Base-by-base conservation (phyloP, 495 filamentous ascomycete species). In the Lentithecium fluviatile region DNA sequence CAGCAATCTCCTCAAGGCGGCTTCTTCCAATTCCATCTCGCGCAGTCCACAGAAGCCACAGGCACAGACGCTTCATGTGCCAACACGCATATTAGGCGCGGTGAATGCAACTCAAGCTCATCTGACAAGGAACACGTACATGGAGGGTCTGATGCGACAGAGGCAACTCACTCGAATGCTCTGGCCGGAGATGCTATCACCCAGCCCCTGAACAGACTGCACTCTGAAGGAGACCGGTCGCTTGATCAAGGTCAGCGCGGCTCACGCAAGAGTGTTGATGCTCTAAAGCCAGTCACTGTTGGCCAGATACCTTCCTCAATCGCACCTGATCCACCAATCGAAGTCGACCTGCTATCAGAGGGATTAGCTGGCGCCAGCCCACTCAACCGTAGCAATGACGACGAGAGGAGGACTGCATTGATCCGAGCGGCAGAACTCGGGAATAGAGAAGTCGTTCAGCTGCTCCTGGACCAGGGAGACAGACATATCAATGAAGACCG, bases 131-230 rank as follows among this genome's bases (percentile, higher is more conserved):
- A 43, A 32, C 29, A 32, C 4, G 29, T 32, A 32, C 19, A 54
- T 54, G 12, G 24, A 49, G 26, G 34, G 45, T 11, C 32, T 10
- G n/a, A 58, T 40, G 19, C 23, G 29, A 42, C 59, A 62, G 52
- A 32, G 52, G 45, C 26, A 47, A 6, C 21, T n/a, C 11, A 55
- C 59, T 4, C 17, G 36, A n/a, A 51, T 36, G n/a, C 36, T 62
- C 8, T 62, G 59, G 59, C 59, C 59, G 17, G 59, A 62, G n/a
- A 62, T 62, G 58, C 12, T 54, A 23, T 62, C 59, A 23, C 29
- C 59, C 59, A 24, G 21, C 10, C 2, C 42, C 51, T 38, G 43
- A 20, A 36, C 1, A 2, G 12, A 52, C 4, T 15, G 45, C n/a
- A 24, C 21, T 23, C 6, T 38, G 21, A 52, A n/a, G 6, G 15